These are phyloP conservation scores for Trichoderma polysporum DNA, from an alignment of 2,329 filamentous ascomycete species.

Conservation along the genomic window DNA sequence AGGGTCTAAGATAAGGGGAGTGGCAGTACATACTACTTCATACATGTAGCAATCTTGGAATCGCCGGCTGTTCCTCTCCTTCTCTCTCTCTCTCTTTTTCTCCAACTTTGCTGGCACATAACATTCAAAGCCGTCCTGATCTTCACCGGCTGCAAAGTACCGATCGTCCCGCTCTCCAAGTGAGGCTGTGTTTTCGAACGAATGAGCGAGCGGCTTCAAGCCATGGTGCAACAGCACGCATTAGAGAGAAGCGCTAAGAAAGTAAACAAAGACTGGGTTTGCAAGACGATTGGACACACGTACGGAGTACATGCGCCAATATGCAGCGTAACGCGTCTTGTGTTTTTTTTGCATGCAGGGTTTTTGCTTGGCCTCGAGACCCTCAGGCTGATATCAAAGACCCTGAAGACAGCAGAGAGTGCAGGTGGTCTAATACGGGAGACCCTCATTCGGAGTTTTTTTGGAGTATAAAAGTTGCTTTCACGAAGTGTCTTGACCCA, in stretches of 20 bases:
- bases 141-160: constrained; percentile 4
- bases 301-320: background rate
- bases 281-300: background rate
- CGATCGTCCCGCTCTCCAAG: constrained; percentile 15
- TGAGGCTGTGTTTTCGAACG: constrained; percentile 6
- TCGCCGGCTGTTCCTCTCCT: background rate
- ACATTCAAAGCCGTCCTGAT: background rate
- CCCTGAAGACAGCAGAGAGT: background rate
- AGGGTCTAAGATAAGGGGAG: no score
- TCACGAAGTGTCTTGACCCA: background rate
- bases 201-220: constrained; percentile 3
- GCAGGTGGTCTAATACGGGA: background rate
- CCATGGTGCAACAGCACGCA: constrained; percentile 9
- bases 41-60: no score
- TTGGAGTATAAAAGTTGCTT: background rate
- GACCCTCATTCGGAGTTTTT: background rate
- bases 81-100: background rate
- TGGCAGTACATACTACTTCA: no score
- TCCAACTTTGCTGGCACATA: no score
- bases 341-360: background rate
- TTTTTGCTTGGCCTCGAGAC: background rate
- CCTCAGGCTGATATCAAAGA: background rate
- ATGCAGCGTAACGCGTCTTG: background rate
- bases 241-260: constrained; percentile 2
- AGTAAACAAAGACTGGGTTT: constrained; percentile 5